Base-by-base conservation (phyloP, 805 yeast species). In the Teunomyces kruisii region DNA sequence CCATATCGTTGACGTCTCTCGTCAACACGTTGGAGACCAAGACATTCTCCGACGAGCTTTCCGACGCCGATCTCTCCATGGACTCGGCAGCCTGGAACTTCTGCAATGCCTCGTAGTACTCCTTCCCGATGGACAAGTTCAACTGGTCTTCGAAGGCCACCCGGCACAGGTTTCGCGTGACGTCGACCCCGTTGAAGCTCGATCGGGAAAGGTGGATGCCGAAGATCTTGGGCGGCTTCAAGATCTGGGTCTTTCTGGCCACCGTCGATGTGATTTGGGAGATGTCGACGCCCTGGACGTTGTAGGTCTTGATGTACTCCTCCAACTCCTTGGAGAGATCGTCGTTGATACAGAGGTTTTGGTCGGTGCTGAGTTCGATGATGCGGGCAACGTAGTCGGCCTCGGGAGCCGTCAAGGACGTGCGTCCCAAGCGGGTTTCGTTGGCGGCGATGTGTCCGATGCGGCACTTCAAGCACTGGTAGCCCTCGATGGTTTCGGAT, bases 121-220 rank as follows among this genome's bases (percentile, higher is more conserved):
- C 70, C 31, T 63, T 62, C 37, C 81, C 79, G 30, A 84, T 73
- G 10, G 72, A 67, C 45, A 84, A 52, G n/a, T 69, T 55, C 53
- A 80, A 54, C 13, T 57, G 58, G 52, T 85, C 91, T 9, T 78
- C 81, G 55, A 86, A 85, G 7, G 69, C 61, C 4, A 89, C 89
- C 43, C 80, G 71, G 62, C 96, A 88, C 8, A 87, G 70, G 64
- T 88, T 91, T 54, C 96, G 78, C 7, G 83, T 74, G 1, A 86
- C 79, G 13, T 76, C 79, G 33, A 79, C 79, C 7, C 86, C 88
- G 40, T 80, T 75, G 58, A 78, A 90, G 33, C 86, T 76, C 0
- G 97, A 91, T 55, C 98, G 74, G 8, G 96, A 88, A 33, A 94
- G 65, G 61, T 92, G 98, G n/a, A 92, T 67, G 0, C 87, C 79